Conservation (phyloP, 352 stramenopile species). For the Globisporangium polare region DNA sequence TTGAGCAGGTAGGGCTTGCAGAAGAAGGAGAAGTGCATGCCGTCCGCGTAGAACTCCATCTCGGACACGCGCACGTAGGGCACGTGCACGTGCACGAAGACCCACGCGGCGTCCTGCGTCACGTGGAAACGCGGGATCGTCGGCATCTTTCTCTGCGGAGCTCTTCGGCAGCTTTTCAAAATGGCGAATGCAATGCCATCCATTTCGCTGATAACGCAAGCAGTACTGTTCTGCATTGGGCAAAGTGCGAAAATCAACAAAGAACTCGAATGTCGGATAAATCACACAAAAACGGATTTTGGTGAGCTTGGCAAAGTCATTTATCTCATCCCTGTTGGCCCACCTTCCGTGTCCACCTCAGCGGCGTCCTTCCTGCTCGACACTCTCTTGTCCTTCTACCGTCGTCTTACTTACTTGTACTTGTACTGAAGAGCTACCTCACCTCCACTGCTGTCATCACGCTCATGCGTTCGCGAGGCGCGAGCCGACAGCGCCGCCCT, state of each 20-base stretch:
- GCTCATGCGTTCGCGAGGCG: conserved; percentile 18
- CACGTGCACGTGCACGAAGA: conserved; percentile 87
- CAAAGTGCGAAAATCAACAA: neutral
- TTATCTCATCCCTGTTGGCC: too few species aligned
- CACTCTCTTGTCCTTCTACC: too few species aligned
- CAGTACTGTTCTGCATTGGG: neutral
- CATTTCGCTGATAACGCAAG: neutral
- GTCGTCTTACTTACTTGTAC: too few species aligned
- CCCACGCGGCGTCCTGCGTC: conserved; percentile 74
- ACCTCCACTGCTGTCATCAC: too few species aligned
- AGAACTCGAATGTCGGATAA: too few species aligned
- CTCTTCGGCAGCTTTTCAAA: neutral
- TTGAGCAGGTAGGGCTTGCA: conserved; percentile 98
- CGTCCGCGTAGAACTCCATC: conserved; percentile 91
- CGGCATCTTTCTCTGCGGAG: conserved; percentile 37
- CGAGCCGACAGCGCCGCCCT: conserved; percentile 14
- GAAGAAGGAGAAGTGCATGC: conserved; percentile 91
- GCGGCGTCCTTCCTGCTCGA: too few species aligned
- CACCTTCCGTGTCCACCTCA: too few species aligned
- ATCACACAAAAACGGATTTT: too few species aligned
- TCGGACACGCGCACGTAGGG: conserved; percentile 90
- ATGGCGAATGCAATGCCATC: neutral
- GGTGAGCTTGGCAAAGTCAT: too few species aligned
- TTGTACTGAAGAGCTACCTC: too few species aligned
- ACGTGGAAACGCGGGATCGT: conserved; percentile 80